These are phyloP conservation scores for Apiospora sp. DNA, from an alignment of 2,329 filamentous ascomycete species.

Conservation along the genomic window DNA sequence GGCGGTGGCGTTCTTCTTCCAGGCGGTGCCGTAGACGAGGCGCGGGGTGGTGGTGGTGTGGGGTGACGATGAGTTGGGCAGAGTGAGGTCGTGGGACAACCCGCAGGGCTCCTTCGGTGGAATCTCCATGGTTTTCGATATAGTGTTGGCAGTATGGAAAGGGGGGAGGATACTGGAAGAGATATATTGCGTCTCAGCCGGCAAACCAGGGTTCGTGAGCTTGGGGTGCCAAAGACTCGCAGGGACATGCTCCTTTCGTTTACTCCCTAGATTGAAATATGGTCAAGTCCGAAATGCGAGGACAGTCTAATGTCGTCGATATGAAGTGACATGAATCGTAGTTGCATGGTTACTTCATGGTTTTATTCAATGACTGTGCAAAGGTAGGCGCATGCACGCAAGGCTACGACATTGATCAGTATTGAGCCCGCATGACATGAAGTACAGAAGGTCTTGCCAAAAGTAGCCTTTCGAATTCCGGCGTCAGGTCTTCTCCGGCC, in stretches of 20 bases:
- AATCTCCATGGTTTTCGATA: neutral
- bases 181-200: neutral
- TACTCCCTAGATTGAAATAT: no score
- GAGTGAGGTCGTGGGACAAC: conserved; percentile 31
- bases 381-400: neutral
- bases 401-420: no score
- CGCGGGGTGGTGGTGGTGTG: conserved; percentile 52
- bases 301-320: neutral
- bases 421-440: neutral
- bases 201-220: no score
- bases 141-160: neutral
- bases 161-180: neutral
- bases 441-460: neutral
- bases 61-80: conserved; percentile 18
- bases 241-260: neutral
- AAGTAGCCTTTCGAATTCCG: neutral
- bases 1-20: conserved; percentile 77
- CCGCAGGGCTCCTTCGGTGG: conserved; percentile 24
- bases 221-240: neutral
- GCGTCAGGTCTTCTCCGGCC: neutral
- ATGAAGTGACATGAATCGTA: neutral
- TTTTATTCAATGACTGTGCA: neutral
- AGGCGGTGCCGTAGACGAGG: conserved; percentile 83
- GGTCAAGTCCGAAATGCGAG: neutral
- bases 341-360: neutral